phyloP scores from a whole-genome alignment of 2,329 filamentous ascomycete genomes.

The Botryotinia globosa region DNA sequence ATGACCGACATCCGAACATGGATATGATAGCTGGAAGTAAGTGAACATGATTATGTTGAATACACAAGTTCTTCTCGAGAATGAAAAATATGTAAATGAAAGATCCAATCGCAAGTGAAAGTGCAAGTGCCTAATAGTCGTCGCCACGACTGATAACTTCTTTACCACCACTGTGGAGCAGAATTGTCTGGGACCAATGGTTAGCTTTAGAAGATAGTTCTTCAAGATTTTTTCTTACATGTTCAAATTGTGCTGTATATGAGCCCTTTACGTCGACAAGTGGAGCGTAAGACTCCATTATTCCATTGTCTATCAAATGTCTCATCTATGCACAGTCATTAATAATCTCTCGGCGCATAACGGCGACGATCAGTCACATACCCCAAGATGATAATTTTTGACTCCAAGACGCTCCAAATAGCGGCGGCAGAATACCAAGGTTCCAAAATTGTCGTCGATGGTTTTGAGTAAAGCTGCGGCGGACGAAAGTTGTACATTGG shows the following conservation, averaged over 20 bases:
- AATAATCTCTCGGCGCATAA: constrained; percentile 3
- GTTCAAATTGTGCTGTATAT: constrained; percentile 64
- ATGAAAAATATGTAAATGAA: not conserved
- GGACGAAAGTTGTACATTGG: constrained; percentile 46
- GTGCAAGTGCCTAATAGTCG: constrained; percentile 45
- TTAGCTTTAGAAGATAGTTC: constrained; percentile 1
- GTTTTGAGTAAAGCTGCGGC: constrained; percentile 56
- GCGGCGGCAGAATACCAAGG: constrained; percentile 58
- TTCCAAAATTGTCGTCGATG: constrained; percentile 62
- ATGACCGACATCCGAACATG: not conserved
- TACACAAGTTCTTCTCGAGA: not conserved
- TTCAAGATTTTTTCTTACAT: constrained; percentile 37
- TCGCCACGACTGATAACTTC: constrained; percentile 53
- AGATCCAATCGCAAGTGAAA: not conserved
- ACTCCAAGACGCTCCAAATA: constrained; percentile 63
- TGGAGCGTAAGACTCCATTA: constrained; percentile 56
- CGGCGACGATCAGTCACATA: constrained; percentile 37
- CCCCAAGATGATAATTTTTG: constrained; percentile 56
- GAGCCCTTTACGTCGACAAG: constrained; percentile 57
- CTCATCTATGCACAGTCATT: constrained; percentile 50
- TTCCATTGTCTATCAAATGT: constrained; percentile 53
- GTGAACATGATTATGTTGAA: not conserved
- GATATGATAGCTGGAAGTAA: not conserved
- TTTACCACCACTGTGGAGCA: constrained; percentile 46
- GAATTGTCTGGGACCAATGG: constrained; percentile 44